phyloP scores from a whole-genome alignment of 1,139 yeast species.

The Blastobotrys ciferrii region DNA sequence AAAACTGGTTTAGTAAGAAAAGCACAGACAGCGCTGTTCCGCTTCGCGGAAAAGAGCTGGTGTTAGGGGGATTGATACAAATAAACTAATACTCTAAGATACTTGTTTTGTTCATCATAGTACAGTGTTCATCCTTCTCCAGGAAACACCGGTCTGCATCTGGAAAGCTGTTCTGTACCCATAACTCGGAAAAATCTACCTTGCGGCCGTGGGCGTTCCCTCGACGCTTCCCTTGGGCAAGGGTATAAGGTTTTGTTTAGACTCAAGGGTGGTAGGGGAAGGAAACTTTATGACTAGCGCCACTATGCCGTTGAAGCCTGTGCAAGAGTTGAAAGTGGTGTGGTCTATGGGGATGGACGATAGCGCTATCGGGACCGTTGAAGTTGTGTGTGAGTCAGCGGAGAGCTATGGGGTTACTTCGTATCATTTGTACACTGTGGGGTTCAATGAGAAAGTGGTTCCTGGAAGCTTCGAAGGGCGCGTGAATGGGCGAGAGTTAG shows the following conservation, averaged over 20 bases:
- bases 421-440: constrained; percentile 15
- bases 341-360: neutral
- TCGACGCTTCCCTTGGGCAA: no score
- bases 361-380: neutral
- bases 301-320: constrained; percentile 5
- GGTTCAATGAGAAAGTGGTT: constrained; percentile 7
- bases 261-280: neutral
- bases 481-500: neutral
- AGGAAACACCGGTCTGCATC: no score
- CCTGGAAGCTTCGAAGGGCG: neutral
- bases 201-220: no score
- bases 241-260: neutral
- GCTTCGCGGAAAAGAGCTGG: no score
- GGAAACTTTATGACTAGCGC: neutral
- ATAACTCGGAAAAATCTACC: no score
- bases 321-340: neutral
- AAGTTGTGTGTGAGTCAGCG: neutral
- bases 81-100: no score
- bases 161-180: no score
- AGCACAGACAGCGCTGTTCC: no score
- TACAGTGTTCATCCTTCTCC: no score
- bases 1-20: no score
- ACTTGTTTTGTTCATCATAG: no score
- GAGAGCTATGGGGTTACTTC: constrained; percentile 2
- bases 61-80: no score